Evolutionary conservation across 108 stramenopile genomes (phyloP).

Genomic region (Hondaea fermentalgiana): DNA sequence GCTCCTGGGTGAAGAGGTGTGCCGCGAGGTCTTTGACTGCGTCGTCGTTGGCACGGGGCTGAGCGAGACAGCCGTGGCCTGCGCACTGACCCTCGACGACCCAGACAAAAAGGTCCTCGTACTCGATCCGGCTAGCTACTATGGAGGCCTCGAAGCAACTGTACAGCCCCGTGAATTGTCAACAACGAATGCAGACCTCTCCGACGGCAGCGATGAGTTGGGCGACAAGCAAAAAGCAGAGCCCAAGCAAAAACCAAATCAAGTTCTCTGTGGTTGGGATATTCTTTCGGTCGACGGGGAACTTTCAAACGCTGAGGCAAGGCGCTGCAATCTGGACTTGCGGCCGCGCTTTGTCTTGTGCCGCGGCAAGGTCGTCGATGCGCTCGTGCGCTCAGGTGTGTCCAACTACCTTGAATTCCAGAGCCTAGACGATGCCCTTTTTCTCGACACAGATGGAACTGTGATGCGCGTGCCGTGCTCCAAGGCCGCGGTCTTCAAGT

Average conservation of each 20-base stretch:
- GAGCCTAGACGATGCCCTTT: conserved; percentile 56
- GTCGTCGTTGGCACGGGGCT: background rate
- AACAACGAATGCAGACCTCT: too few relatives aligned
- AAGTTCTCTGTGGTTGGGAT: background rate
- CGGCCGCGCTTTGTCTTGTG: conserved; percentile 56
- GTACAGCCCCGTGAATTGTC: background rate
- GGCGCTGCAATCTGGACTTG: conserved; percentile 60
- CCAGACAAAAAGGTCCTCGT: background rate
- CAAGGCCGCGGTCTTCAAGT: conserved; percentile 73
- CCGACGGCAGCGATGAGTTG: too few relatives aligned
- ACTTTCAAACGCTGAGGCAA: background rate
- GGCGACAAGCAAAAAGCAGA: background rate
- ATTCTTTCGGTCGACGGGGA: background rate
- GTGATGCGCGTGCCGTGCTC: conserved; percentile 67
- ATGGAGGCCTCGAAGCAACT: background rate
- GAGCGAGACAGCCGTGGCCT: background rate
- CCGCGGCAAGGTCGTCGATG: conserved; percentile 61
- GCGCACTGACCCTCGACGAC: background rate
- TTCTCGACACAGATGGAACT: conserved; percentile 32
- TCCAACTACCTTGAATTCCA: conserved; percentile 79
- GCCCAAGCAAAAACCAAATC: background rate
- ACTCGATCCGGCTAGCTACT: background rate
- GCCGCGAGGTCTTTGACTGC: background rate
- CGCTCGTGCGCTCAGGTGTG: conserved; percentile 65
- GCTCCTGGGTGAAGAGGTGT: background rate